phyloP scores from a whole-genome alignment of 192 early-diverging fungal species.

The Backusella psychrophila region DNA sequence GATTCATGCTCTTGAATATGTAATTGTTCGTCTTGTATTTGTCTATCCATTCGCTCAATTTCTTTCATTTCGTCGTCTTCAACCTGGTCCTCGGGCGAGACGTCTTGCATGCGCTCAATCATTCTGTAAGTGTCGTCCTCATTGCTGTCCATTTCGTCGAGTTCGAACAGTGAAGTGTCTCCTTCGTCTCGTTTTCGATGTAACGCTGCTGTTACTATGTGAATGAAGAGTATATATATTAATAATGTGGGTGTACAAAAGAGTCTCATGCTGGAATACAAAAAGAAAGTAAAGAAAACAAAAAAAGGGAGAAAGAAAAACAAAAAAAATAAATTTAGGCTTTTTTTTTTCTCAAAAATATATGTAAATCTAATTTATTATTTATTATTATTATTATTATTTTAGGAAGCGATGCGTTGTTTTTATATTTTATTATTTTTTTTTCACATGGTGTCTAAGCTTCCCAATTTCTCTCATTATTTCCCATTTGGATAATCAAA shows the following conservation, averaged over 20 bases:
- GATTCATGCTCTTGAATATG: constrained; percentile 6
- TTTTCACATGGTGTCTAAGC: constrained; percentile 9
- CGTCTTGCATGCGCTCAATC: not conserved
- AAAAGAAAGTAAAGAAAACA: not conserved
- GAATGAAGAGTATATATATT: not conserved
- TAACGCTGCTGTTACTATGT: not conserved
- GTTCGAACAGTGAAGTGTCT: constrained; percentile 1
- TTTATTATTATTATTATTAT: not conserved
- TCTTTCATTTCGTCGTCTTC: constrained; percentile 12
- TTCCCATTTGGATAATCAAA: not conserved
- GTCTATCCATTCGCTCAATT: constrained; percentile 14
- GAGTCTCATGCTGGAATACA: not conserved
- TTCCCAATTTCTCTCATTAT: not conserved
- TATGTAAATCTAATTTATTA: not conserved
- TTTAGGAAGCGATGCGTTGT: constrained; percentile 6
- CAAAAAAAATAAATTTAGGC: not conserved
- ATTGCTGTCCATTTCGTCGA: not conserved
- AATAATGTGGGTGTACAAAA: constrained; percentile 2
- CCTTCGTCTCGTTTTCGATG: not conserved
- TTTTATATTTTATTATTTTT: not conserved
- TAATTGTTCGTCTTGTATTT: constrained; percentile 4
- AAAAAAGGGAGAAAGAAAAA: not conserved
- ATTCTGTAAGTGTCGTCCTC: constrained; percentile 3
- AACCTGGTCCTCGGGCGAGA: not conserved
- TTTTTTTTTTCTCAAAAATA: not conserved